phyloP scores from a whole-genome alignment of 164 flowering plant genomes.

The Sedum album region DNA sequence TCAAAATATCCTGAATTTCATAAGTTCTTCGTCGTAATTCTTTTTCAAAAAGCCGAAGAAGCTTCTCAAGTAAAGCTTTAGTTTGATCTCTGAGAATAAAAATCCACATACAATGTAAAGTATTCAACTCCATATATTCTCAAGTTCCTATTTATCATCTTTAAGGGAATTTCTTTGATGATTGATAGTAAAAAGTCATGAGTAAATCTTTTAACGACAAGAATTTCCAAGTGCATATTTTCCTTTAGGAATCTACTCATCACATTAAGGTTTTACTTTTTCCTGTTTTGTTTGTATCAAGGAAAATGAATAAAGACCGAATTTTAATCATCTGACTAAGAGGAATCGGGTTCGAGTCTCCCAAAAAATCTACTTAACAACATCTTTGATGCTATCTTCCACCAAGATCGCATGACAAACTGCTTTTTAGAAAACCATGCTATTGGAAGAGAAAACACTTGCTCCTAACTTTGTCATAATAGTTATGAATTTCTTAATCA shows the following conservation, averaged over 20 bases:
- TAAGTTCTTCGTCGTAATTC: too few relatives aligned
- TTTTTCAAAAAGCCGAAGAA: neutral
- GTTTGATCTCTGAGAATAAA: neutral
- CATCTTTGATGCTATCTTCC: too few relatives aligned
- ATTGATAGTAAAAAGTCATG: neutral
- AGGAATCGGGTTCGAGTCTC: too few relatives aligned
- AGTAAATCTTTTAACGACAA: neutral
- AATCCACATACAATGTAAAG: neutral
- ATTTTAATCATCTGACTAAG: too few relatives aligned
- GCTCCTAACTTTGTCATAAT: neutral
- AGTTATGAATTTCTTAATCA: neutral
- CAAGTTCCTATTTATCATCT: neutral
- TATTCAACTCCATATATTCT: neutral
- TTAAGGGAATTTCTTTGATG: neutral
- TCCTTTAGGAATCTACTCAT: neutral
- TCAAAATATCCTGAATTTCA: too few relatives aligned
- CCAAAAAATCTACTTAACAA: too few relatives aligned
- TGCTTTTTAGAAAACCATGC: too few relatives aligned
- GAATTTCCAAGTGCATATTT: neutral
- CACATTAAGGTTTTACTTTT: too few relatives aligned
- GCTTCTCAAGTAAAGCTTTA: neutral
- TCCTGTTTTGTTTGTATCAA: too few relatives aligned
- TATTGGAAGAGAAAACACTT: neutral
- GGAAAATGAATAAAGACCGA: too few relatives aligned
- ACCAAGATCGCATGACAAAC: too few relatives aligned